Percentiles rank a stretch among this genome's conserved stretches.
phyloP scores from a whole-genome alignment of 495 filamentous ascomycete genomes.

The Penicillium crystallinum region DNA sequence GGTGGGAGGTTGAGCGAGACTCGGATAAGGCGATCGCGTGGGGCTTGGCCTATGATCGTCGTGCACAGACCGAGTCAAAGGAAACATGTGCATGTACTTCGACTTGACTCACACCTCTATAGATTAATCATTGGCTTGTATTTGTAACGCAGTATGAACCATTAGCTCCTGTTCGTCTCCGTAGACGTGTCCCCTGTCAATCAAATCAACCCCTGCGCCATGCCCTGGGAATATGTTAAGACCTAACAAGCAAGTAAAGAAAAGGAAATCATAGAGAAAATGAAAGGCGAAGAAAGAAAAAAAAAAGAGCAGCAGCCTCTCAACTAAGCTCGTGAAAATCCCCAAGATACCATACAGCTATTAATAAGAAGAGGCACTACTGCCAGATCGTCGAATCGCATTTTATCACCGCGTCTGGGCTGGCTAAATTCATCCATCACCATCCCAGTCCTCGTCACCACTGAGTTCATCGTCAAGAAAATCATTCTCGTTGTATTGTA shows the following conservation, averaged over 20 bases:
- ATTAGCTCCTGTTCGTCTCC: not conserved
- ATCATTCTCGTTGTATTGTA: conserved; percentile 68
- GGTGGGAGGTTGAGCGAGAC: not conserved
- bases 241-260: no score
- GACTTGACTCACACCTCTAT: not conserved
- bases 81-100: no score
- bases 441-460: conserved; percentile 78
- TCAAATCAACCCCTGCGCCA: not conserved
- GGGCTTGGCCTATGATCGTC: conserved; percentile 19
- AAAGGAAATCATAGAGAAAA: no score
- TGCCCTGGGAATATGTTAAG: not conserved
- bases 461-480: conserved; percentile 69
- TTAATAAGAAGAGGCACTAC: not conserved
- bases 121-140: not conserved
- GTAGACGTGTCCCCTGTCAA: not conserved
- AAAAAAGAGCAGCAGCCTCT: no score
- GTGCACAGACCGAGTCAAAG: conserved; percentile 16
- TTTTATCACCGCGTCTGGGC: conserved; percentile 28
- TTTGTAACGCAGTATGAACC: not conserved
- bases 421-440: conserved; percentile 32
- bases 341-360: not conserved
- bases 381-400: not conserved
- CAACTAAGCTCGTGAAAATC: no score
- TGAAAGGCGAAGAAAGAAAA: no score
- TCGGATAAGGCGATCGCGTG: conserved; percentile 21